phyloP scores from a whole-genome alignment of 306 rosid species.

The Inga leiocalycina region DNA sequence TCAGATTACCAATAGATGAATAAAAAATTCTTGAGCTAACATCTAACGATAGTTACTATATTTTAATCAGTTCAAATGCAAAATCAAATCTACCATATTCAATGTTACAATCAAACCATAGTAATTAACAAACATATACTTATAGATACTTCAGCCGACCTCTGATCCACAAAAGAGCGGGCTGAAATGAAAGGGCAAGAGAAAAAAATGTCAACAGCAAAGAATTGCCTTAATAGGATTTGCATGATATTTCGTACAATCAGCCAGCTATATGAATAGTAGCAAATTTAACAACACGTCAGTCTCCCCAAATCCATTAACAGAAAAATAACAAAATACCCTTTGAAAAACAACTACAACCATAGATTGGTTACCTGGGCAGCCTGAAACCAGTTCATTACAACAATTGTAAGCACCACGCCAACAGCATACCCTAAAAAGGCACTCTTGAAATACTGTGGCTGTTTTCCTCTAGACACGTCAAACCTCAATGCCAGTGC shows the following conservation, averaged over 20 bases:
- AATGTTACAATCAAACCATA: too few species aligned
- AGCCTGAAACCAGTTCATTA: conserved; percentile 99
- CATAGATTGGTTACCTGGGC: conserved; percentile 98
- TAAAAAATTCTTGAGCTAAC: too few species aligned
- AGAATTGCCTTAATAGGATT: conserved; percentile 3
- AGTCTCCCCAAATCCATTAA: too few species aligned
- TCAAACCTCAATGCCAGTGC: conserved; percentile 97
- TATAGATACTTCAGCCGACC: too few species aligned
- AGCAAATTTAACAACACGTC: too few species aligned
- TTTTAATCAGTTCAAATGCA: too few species aligned
- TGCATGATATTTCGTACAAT: conserved; percentile 2
- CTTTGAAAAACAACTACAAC: too few species aligned
- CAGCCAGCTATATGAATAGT: conserved; percentile 21
- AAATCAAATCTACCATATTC: too few species aligned
- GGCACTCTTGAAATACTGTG: conserved; percentile 93
- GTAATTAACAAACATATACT: too few species aligned
- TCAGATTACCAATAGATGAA: too few species aligned
- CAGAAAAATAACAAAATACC: too few species aligned
- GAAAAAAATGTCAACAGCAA: conserved; percentile 21
- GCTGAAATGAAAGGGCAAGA: conserved; percentile 56
- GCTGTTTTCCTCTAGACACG: conserved; percentile 78
- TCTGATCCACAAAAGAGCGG: conserved; percentile 93
- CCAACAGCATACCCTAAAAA: conserved; percentile 84
- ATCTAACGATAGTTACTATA: too few species aligned
- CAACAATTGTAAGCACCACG: conserved; percentile 84